phyloP scores from a whole-genome alignment of 768 basidiomycete species.

The Russula dissimulans region DNA sequence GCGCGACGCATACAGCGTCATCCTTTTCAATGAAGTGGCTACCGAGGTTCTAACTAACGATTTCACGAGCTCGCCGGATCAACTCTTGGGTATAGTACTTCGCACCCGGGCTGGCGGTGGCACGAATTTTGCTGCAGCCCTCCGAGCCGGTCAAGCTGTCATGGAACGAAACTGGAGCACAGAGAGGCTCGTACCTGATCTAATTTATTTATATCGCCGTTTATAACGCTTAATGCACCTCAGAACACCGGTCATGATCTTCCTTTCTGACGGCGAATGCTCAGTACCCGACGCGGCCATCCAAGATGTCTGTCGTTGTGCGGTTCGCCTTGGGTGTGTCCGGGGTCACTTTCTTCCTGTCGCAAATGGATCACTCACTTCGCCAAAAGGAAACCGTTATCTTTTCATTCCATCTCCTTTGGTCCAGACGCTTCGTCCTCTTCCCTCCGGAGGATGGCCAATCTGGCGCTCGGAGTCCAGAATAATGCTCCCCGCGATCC shows the following conservation, averaged over 20 bases:
- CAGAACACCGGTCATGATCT: slow-evolving; percentile 45
- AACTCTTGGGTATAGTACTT: slow-evolving; percentile 36
- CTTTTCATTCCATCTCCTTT: slow-evolving; percentile 52
- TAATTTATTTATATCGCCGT: not conserved
- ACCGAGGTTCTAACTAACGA: slow-evolving; percentile 34
- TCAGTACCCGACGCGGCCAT: slow-evolving; percentile 29
- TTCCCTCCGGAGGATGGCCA: slow-evolving; percentile 39
- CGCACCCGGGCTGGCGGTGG: slow-evolving; percentile 27
- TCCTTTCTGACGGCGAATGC: slow-evolving; percentile 51
- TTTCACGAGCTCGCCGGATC: slow-evolving; percentile 35
- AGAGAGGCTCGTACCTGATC: slow-evolving; percentile 30
- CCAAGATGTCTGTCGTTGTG: slow-evolving; percentile 34
- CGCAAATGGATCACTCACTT: not conserved
- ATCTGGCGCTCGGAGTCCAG: slow-evolving; percentile 41
- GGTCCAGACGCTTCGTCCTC: slow-evolving; percentile 30
- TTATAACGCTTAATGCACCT: slow-evolving; percentile 1
- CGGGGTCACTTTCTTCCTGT: not conserved
- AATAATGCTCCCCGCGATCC: slow-evolving; percentile 36
- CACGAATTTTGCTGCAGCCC: slow-evolving; percentile 38
- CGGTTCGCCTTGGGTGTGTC: slow-evolving; percentile 37
- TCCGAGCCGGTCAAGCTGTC: slow-evolving; percentile 28
- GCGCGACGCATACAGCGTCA: slow-evolving; percentile 49
- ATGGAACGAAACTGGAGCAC: slow-evolving; percentile 44
- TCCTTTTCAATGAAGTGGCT: slow-evolving; percentile 34
- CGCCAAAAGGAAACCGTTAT: slow-evolving; percentile 38